Evolutionary conservation across 306 rosid species (phyloP).

Genomic region (Sechiopsis laciniata): DNA sequence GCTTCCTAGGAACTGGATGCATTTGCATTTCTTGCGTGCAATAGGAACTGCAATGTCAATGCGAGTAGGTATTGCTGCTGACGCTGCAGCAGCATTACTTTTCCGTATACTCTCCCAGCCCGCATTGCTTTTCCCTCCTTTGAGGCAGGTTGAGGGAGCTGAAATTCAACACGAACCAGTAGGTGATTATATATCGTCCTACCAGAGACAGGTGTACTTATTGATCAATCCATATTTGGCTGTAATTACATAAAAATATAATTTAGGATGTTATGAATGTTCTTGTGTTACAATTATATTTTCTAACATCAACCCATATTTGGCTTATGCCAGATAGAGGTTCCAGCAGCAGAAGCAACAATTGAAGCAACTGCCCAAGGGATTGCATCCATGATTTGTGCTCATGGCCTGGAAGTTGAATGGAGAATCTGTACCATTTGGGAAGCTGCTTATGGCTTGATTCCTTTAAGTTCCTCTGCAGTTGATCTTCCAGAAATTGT

Average conservation of each 20-base stretch:
- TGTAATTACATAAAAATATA: neutral
- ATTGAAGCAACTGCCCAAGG: conserved; percentile 99
- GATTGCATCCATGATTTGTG: conserved; percentile 94
- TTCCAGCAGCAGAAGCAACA: conserved; percentile 91
- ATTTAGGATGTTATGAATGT: neutral
- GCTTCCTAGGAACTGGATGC: conserved; percentile 99
- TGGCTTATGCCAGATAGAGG: conserved; percentile 59
- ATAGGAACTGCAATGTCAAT: conserved; percentile 99
- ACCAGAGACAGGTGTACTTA: conserved; percentile 70
- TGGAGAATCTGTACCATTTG: conserved; percentile 99
- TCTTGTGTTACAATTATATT: neutral
- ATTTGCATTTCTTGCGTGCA: conserved; percentile 95
- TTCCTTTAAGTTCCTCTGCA: conserved; percentile 87
- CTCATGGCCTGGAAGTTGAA: conserved; percentile 99
- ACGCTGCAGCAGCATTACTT: conserved; percentile 97
- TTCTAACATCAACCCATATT: neutral
- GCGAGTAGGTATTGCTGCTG: conserved; percentile 96
- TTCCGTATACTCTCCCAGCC: conserved; percentile 96
- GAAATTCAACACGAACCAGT: conserved; percentile 78
- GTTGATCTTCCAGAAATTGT: conserved; percentile 97
- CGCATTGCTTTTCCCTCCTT: conserved; percentile 89
- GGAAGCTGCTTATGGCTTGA: conserved; percentile 99
- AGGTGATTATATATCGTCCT: conserved; percentile 74
- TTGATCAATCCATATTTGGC: too few relatives aligned
- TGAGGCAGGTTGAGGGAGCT: conserved; percentile 87